Evolutionary conservation across 2,329 filamentous ascomycete genomes (phyloP), one percentile per base, ranked within the genome.

Genomic region (Blumeria hordei): DNA sequence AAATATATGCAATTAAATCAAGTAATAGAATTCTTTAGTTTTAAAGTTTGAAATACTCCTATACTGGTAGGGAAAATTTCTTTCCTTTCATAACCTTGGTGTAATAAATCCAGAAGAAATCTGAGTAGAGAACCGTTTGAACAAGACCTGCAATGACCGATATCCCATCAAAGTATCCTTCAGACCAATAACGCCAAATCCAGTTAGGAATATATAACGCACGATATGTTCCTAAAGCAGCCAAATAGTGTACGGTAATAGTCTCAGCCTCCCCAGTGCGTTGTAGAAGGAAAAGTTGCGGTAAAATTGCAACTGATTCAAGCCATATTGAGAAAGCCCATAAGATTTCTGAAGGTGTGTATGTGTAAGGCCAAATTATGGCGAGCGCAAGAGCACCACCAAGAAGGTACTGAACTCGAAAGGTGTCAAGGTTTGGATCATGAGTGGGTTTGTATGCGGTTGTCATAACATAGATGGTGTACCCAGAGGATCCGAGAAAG

Each of bases 101-200:
- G 72, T 95, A 98, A 73, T 98, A 98, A 65, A 98, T 90, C 76
- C 88, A 98, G 77, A 98, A 98, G 73, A 98, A 98, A 72, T 98
- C 92, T 59, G 87, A 94, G 73, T 98, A 98, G 57, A 98, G 74
- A 52, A 98, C 71, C 0, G 92, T 98, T 74, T 98, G 92, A 60
- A 96, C 72, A 55, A 96, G 76, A 11, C 92, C 92, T 3, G 93
- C 92, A 59, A 92, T 66, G 54, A 95, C 83, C 18, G 88, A 83
- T 61, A 95, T 93, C 60, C 81, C 85, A 67, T 96, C 88, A 62
- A 83, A 83, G 67, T 87, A 82, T 53, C 77, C 72, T 68, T 94
- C 88, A 54, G 77, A 75, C 62, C 85, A 77, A 70, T 90, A 96
- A 55, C 92, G 76, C 70, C 86, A 96, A 64, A 96, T 80, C 92